phyloP scores from a whole-genome alignment of 106 monocot genomes.

The Dioscorea dumetorum region DNA sequence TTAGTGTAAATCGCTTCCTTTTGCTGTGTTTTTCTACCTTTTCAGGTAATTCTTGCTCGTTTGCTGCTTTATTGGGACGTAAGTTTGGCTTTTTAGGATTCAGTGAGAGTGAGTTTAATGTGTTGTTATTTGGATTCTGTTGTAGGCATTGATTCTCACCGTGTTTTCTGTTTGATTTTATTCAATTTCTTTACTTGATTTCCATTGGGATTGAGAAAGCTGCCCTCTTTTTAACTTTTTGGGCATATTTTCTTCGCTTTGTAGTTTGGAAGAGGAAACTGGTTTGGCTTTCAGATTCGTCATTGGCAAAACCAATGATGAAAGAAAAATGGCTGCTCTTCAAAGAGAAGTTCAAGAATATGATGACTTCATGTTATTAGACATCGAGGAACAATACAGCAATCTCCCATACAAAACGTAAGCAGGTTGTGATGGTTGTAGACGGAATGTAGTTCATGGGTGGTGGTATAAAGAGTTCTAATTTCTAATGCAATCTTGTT shows the following conservation, averaged over 20 bases:
- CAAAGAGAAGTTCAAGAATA: constrained; percentile 61
- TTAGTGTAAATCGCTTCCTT: constrained; percentile 15
- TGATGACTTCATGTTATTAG: constrained; percentile 74
- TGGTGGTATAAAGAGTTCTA: neutral
- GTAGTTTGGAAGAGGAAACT: constrained; percentile 83
- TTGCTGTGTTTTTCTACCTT: neutral
- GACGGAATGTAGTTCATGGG: neutral
- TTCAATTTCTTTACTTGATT: neutral
- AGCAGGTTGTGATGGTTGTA: neutral
- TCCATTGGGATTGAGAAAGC: neutral
- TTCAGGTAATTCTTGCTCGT: neutral
- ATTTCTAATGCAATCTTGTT: constrained; percentile 29
- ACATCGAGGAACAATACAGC: constrained; percentile 79
- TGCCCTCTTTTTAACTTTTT: neutral
- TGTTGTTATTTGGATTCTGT: neutral
- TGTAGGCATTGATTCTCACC: too few species aligned
- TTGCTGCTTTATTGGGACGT: neutral
- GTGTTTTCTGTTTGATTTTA: too few species aligned
- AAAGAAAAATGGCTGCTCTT: constrained; percentile 57
- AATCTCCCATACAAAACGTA: constrained; percentile 93
- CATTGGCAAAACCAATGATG: constrained; percentile 70
- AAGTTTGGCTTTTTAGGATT: too few species aligned
- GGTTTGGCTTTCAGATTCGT: constrained; percentile 89
- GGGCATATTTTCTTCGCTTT: neutral
- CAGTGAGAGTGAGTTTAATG: neutral